These are phyloP conservation scores for Leucosporidium creatinivorum DNA, from an alignment of 768 basidiomycete genomes.

Conservation along the genomic window DNA sequence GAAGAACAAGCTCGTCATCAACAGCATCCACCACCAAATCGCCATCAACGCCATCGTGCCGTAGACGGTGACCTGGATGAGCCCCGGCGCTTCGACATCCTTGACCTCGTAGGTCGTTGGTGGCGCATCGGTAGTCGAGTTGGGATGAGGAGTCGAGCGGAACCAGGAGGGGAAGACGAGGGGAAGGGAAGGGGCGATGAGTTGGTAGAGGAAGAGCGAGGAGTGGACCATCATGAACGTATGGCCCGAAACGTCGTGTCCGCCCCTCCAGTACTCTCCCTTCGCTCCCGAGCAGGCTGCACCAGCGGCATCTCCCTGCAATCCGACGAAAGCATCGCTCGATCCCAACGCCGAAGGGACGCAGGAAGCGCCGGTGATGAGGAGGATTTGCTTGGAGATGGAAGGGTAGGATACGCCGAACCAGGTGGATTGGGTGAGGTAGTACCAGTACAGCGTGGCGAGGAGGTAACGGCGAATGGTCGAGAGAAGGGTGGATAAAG, in stretches of 20 bases:
- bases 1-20: conserved; percentile 82
- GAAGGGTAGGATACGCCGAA: conserved; percentile 60
- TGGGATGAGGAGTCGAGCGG: neutral
- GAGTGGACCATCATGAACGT: conserved; percentile 79
- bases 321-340: neutral
- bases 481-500: conserved; percentile 10
- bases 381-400: conserved; percentile 59
- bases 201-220: conserved; percentile 58
- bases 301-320: no score
- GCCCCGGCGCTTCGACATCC: neutral
- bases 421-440: conserved; percentile 61
- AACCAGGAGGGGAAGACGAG: conserved; percentile 12
- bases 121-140: neutral
- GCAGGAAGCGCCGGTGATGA: conserved; percentile 68
- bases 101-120: neutral
- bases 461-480: conserved; percentile 35
- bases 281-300: conserved; percentile 10
- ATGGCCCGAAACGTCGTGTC: conserved; percentile 92
- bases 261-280: conserved; percentile 54
- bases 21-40: conserved; percentile 65
- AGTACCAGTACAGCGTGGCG: conserved; percentile 62
- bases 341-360: conserved; percentile 40
- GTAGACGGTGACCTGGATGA: neutral
- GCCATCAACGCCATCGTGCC: conserved; percentile 50
- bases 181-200: conserved; percentile 22